These are phyloP conservation scores for Amanita polypyramis DNA, from an alignment of 768 basidiomycete species.

Conservation along the genomic window DNA sequence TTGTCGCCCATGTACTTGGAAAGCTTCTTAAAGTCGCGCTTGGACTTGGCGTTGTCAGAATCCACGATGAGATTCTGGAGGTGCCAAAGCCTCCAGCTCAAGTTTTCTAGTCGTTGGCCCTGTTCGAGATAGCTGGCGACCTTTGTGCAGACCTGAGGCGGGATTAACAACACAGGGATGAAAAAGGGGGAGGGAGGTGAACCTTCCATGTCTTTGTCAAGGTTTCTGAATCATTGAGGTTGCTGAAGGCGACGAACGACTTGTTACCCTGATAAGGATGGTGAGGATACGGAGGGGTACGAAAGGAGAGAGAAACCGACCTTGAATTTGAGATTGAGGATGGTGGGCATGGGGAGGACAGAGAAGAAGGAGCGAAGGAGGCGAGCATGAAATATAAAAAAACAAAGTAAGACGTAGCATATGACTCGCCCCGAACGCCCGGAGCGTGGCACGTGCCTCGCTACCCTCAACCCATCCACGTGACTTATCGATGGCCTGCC, in stretches of 20 bases:
- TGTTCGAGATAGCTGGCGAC: conserved; percentile 87
- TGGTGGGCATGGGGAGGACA: conserved; percentile 51
- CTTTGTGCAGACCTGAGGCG: conserved; percentile 70
- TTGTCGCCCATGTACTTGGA: conserved; percentile 87
- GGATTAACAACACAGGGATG: neutral
- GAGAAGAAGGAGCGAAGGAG: conserved; percentile 10
- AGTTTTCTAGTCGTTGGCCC: conserved; percentile 83
- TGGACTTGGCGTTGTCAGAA: conserved; percentile 79
- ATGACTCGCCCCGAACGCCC: conserved; percentile 12
- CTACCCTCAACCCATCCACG: conserved; percentile 7
- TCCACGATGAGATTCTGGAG: conserved; percentile 88
- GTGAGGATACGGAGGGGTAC: neutral
- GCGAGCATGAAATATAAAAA: conserved; percentile 11
- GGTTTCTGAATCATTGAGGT: conserved; percentile 75
- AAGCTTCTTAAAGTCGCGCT: conserved; percentile 85
- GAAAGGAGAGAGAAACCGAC: conserved; percentile 23
- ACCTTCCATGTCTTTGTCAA: conserved; percentile 91
- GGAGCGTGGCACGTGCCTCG: neutral
- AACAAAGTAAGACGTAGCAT: conserved; percentile 9
- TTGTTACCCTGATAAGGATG: conserved; percentile 67
- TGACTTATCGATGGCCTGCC: conserved; percentile 8
- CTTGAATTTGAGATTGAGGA: conserved; percentile 83
- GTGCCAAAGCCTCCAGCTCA: conserved; percentile 90
- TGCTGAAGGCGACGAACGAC: conserved; percentile 89
- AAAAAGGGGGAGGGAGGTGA: conserved; percentile 10